Evolutionary conservation across 108 stramenopile genomes (phyloP), one percentile per base, ranked within the genome.

Genomic region (Fragilaria radians): DNA sequence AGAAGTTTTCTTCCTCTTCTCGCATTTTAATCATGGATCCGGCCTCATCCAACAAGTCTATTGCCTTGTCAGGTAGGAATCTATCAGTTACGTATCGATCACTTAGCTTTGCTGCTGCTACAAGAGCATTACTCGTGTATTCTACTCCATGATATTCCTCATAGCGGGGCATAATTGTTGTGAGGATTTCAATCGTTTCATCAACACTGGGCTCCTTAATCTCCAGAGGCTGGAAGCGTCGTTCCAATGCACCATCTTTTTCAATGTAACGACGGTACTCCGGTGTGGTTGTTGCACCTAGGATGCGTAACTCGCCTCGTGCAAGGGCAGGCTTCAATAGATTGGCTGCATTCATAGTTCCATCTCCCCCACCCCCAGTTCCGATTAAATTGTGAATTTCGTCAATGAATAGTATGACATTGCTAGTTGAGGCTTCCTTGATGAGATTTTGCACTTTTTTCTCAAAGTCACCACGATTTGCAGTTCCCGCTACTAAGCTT

Each of bases 11-110:
- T 19, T 84, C 88, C 50, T 68, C 67, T 62, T 81, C 76, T 28
- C 45, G 58, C 57, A 82, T 70, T 52, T 83, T 93, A 18, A 98
- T 65, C 85, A 91, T 91, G 11, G 97, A 96, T 21, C 93, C 93
- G 18, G 95, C 94, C 71, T 98, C 97, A 60, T 98, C 97, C 28
- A 98, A 71, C 34, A 98, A 63, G 54, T 98, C 97, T 59, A 98
- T 96, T 23, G 89, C 87, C 70, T 85, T 87, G 59, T 89, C 83
- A 9, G 89, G 89, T 5, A 90, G 51, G 62, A 73, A 85, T 21
- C 89, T 68, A 67, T 90, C 89, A 24, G 48, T 68, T 47, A 90
- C 70, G 59, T 86, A 90, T 46, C 85, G 68, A 66, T 83, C 74
- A 28, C 79, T 66, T 3, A 87, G 74, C 31, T 76, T 73, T n/a